These are phyloP conservation scores for Phialophora verrucosa DNA, from an alignment of 2,329 filamentous ascomycete species.

Conservation along the genomic window DNA sequence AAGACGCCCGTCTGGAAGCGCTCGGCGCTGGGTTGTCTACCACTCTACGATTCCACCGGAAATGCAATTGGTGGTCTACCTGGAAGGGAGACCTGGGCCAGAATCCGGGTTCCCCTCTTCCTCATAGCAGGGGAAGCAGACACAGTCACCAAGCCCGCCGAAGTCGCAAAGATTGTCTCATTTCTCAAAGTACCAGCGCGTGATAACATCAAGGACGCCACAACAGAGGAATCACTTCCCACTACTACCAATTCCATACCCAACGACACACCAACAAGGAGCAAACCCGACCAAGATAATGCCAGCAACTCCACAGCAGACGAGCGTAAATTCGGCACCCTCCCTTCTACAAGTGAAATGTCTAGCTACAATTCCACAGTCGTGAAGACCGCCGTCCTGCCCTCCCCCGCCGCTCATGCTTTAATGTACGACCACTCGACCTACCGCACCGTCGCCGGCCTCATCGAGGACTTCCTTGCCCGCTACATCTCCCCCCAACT, in stretches of 20 bases:
- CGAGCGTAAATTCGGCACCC: slow-evolving; percentile 38
- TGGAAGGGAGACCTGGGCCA: slow-evolving; percentile 72
- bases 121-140: slow-evolving; percentile 81
- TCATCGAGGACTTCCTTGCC: slow-evolving; percentile 81
- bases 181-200: slow-evolving; percentile 27
- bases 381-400: slow-evolving; percentile 74
- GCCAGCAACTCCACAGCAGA: slow-evolving; percentile 47
- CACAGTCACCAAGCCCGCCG: slow-evolving; percentile 71
- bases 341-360: slow-evolving; percentile 48
- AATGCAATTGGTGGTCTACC: slow-evolving; percentile 68
- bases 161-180: slow-evolving; percentile 70
- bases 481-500: slow-evolving; percentile 76
- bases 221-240: slow-evolving; percentile 38
- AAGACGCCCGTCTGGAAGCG: slow-evolving; percentile 80
- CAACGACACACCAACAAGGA: background rate
- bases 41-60: slow-evolving; percentile 61
- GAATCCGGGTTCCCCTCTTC: slow-evolving; percentile 74
- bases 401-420: slow-evolving; percentile 79
- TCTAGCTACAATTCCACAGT: slow-evolving; percentile 45
- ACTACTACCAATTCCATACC: slow-evolving; percentile 24
- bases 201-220: background rate
- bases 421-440: slow-evolving; percentile 79
- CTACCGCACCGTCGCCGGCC: slow-evolving; percentile 76
- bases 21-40: slow-evolving; percentile 75
- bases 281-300: background rate